Evolutionary conservation across 2,329 filamentous ascomycete genomes (phyloP).

Genomic region (Hymenoscyphus scutula): DNA sequence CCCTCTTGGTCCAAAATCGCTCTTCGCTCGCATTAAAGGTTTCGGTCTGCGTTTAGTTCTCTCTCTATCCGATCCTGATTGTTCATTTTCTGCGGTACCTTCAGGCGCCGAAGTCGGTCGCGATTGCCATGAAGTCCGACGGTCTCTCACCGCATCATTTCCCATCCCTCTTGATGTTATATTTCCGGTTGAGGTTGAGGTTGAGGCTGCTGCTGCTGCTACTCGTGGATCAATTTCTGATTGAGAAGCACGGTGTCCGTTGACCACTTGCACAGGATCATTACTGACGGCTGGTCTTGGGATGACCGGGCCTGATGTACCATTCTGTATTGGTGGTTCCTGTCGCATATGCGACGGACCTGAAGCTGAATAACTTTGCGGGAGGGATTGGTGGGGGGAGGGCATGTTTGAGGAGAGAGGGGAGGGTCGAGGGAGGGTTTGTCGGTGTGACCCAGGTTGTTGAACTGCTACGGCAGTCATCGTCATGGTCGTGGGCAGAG

Average conservation of each 20-base stretch:
- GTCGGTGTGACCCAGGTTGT: constrained; percentile 30
- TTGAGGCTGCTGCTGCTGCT: constrained; percentile 6
- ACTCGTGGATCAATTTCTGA: constrained; percentile 14
- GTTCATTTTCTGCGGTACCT: constrained; percentile 29
- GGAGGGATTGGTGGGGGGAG: constrained; percentile 29
- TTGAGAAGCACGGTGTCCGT: constrained; percentile 20
- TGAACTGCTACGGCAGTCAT: constrained; percentile 38
- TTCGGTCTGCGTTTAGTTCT: constrained; percentile 26
- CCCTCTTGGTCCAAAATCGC: constrained; percentile 49
- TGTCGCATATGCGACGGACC: constrained; percentile 21
- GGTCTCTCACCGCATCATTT: constrained; percentile 12
- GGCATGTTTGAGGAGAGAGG: constrained; percentile 30
- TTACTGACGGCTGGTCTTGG: constrained; percentile 29
- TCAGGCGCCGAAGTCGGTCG: constrained; percentile 28
- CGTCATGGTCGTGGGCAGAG: constrained; percentile 21
- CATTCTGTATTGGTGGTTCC: constrained; percentile 27
- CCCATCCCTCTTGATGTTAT: constrained; percentile 2
- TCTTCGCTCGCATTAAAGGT: constrained; percentile 44
- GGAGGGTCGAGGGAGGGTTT: constrained; percentile 32
- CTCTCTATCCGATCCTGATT: constrained; percentile 32
- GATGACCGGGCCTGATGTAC: constrained; percentile 21
- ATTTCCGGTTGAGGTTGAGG: constrained; percentile 7
- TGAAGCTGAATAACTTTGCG: constrained; percentile 29
- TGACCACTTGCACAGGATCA: constrained; percentile 25
- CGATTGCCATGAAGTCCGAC: constrained; percentile 14